Evolutionary conservation across 2,329 filamentous ascomycete species (phyloP), one percentile per base, ranked within the genome.

Genomic region (Juglanconis sp.): DNA sequence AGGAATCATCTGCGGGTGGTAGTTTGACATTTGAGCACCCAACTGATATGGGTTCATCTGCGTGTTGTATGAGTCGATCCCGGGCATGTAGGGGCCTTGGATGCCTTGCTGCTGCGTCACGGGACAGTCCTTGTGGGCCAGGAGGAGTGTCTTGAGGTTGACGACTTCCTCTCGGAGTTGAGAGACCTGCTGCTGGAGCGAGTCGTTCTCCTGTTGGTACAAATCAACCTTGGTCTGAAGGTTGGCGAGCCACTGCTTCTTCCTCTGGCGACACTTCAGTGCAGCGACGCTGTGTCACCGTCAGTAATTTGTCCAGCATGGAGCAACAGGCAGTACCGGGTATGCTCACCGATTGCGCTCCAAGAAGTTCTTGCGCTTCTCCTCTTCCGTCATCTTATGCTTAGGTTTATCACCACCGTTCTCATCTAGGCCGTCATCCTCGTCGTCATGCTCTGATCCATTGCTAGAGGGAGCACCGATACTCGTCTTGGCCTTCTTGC

Each of bases 171-270:
- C 94, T 34, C 92, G 85, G 5, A 98, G 79, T 67, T 91, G 87
- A 1, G 89, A 89, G 61, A 98, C 92, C 64, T 95, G 94, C 3
- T 87, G 82, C 17, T 88, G 91, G 38, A 99, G 81, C 1, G 87
- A 87, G 70, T 99, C 95, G 65, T 98, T 98, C 75, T 99, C 95
- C 1, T 83, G 88, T 64, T 89, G 93, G 71, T 92, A 98, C 66
- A 96, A 82, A 73, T 99, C 95, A 15, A 98, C 94, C 75, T 98
- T 98, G 59, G 86, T 86, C 74, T 99, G 95, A 1, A 99, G 82
- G 67, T 96, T 98, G 36, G 91, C 90, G 60, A 98, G 84, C 95
- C 95, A 99, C 73, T 98, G 95, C 82, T 99, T 99, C 82, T 99
- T 99, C 24, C 95, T 87, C 74, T 99, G 95, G 63, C 95, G 89